Evolutionary conservation across 2,329 filamentous ascomycete genomes (phyloP).

Genomic region (Dothiorella sarmentorum): DNA sequence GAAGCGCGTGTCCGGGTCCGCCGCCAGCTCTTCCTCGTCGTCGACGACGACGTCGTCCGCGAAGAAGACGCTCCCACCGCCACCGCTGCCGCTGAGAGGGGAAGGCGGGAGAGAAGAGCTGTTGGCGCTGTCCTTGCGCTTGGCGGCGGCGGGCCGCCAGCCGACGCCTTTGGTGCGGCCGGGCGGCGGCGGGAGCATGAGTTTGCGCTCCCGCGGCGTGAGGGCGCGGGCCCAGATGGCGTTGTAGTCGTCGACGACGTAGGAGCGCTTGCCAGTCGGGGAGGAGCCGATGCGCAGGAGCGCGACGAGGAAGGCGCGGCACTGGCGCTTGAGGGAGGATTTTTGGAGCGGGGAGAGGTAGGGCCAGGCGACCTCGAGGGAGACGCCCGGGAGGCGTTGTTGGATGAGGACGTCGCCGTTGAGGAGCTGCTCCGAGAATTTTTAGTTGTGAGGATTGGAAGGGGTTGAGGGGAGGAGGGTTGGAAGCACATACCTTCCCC

Average conservation of each 20-base stretch:
- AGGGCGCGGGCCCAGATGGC: conserved; percentile 11
- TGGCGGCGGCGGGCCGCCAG: neutral
- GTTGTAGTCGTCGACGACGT: conserved; percentile 8
- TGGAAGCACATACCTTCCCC: neutral
- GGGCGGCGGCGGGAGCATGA: conserved; percentile 12
- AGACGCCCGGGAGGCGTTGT: conserved; percentile 39
- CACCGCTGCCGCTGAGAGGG: neutral
- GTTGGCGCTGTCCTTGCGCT: neutral
- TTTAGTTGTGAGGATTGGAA: too few species aligned
- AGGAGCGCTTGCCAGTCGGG: neutral
- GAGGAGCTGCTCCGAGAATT: too few species aligned
- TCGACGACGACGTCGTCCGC: neutral
- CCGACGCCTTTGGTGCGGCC: neutral
- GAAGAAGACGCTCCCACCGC: neutral
- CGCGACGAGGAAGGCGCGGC: conserved; percentile 21
- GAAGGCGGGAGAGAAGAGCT: neutral
- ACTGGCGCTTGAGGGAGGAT: conserved; percentile 36
- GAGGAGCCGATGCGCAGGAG: neutral
- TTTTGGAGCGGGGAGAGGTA: conserved; percentile 36
- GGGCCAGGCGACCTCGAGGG: conserved; percentile 36
- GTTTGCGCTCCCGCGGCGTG: neutral
- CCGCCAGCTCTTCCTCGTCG: neutral
- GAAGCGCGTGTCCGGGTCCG: conserved; percentile 18
- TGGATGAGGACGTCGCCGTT: conserved; percentile 38
- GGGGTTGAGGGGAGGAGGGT: neutral